Base-by-base conservation (phyloP, 1,284 basidiomycete species). In the Pterulicium gracile region DNA sequence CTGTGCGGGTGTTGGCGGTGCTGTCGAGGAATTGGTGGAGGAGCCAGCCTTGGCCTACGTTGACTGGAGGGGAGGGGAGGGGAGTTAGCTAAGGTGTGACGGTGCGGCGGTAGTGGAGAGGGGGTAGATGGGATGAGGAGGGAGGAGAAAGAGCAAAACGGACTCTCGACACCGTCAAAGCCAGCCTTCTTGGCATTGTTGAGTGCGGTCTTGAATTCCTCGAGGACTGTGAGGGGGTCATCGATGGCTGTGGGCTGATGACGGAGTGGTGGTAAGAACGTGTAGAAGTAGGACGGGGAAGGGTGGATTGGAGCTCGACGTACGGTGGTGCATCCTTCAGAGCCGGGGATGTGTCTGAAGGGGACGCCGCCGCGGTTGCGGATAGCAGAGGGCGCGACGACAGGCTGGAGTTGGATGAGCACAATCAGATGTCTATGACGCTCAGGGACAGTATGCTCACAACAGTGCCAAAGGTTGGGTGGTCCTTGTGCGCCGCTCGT, bases 1-100 rank as follows among this genome's bases (percentile, higher is more conserved):
- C 81, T 2, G 73, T 75, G 22, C 80, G 72, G 24, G 70, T 49
- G 61, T 82, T 81, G 27, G 69, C 61, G n/a, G 50, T 63, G 47
- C 56, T 60, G 54, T 79, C 72, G 12, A 77, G 59, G 65, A 80
- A 81, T 55, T 83, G 78, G 52, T 73, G 62, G 46, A 77, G 49
- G 10, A 79, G 61, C 27, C 27, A 32, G 27, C 27, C 27, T 32
- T 32, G 27, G 27, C 27, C 27, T 10, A n/a, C 27, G 27, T 32
- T 32, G 27, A 32, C 27, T 32, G 27, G n/a, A 10, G n/a, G 10
- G 27, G n/a, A 10, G 27, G n/a, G n/a, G 7, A 32, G n/a, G n/a
- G n/a, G n/a, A n/a, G n/a, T n/a, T n/a, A n/a, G n/a, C n/a, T n/a
- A n/a, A n/a, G n/a, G n/a, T n/a, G n/a, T n/a, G n/a, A n/a, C n/a